Evolutionary conservation across 345 rosid genomes (phyloP).

Genomic region (Rhodomyrtus tomentosa): DNA sequence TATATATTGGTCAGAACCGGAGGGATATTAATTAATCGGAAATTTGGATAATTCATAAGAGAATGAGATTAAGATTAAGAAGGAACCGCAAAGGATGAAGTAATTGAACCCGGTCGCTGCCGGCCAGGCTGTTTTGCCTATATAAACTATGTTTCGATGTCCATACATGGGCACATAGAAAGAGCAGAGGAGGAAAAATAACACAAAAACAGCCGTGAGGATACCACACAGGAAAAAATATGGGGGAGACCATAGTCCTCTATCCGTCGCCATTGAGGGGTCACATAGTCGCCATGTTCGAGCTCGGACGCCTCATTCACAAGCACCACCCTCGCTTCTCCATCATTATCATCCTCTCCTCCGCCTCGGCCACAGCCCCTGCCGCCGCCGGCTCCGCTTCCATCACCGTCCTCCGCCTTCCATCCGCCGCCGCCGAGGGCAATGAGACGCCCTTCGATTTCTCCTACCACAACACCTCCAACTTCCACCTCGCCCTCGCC

Average conservation of each 20-base stretch:
- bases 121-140: neutral
- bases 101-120: neutral
- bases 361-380: neutral
- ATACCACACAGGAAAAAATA: neutral
- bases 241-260: neutral
- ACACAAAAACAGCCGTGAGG: too few species aligned
- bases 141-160: neutral
- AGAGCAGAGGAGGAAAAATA: too few species aligned
- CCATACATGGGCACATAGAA: too few species aligned
- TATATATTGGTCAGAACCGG: too few species aligned
- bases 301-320: neutral
- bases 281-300: neutral
- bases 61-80: neutral
- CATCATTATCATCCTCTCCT: neutral
- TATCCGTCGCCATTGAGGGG: neutral
- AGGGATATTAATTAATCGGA: too few species aligned
- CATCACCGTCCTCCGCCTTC: slow-evolving; percentile 21
- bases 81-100: neutral
- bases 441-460: neutral
- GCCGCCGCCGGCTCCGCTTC: slow-evolving; percentile 5
- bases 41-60: too few species aligned
- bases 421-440: neutral
- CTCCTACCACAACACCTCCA: slow-evolving; percentile 6
- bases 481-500: slow-evolving; percentile 6
- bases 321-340: neutral